Evolutionary conservation across 306 rosid genomes (phyloP), one percentile per base, ranked within the genome.

Genomic region (Dicorynia guianensis): DNA sequence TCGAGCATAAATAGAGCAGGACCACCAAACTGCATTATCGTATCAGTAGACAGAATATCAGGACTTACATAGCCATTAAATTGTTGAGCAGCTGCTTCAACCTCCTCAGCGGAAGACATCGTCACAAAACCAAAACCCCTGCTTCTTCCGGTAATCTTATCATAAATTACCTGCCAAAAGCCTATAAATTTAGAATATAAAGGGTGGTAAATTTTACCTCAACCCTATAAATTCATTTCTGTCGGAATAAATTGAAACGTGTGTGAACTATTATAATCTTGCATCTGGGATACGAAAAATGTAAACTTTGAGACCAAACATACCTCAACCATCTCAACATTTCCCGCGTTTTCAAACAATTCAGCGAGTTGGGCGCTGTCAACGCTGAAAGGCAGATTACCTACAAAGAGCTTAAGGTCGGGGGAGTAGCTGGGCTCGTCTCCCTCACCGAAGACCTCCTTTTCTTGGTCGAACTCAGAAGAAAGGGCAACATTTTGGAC

Each of bases 71-170:
- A 96, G 74, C 98, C 98, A 84, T 96, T 84, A 70, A 90, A 87
- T 74, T 90, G 93, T 40, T 87, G 91, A 78, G 88, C 90, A 71
- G 96, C 99, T 9, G 89, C 90, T 80, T 92, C 87, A 63, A 72
- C 96, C 75, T 92, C 99, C 17, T 63, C 89, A 11, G 62, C 72
- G 0, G 84, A 77, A 61, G 98, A 89, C 99, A 96, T 90, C 7
- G 99, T 96, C 19, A 96, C 97, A 85, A 96, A 96, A 49, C 96
- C 97, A 84, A 96, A 96, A 0, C 97, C 99, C 75, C 97, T 89
- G 84, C 99, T 96, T 75, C 91, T 89, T 56, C 99, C 98, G 0
- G 97, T 89, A n/a, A 64, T 76, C 76, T 90, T 92, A 69, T 96
- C 98, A 71, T 96, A 92, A 85, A 92, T 90, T 19, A 92, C 98